These are phyloP conservation scores for Pichia sp. DNA, from an alignment of 1,139 yeast species.

Conservation along the genomic window DNA sequence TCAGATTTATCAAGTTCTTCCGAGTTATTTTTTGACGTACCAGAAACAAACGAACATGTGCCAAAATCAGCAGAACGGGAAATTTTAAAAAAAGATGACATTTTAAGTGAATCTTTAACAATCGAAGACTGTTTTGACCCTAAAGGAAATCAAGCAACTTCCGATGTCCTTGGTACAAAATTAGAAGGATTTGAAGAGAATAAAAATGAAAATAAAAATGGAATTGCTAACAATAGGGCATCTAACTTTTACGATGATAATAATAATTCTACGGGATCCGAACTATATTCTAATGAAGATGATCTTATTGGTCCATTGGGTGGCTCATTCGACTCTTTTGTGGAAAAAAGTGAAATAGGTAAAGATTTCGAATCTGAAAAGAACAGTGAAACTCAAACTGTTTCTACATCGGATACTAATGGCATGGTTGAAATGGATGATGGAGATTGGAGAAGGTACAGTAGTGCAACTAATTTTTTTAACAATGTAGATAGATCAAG, in stretches of 20 bases:
- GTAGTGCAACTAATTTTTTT: slow-evolving; percentile 11
- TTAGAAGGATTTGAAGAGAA: too few species aligned
- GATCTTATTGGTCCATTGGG: neutral
- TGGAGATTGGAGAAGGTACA: slow-evolving; percentile 10
- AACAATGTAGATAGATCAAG: neutral
- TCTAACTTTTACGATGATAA: too few species aligned
- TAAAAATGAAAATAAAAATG: neutral
- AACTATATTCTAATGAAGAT: too few species aligned
- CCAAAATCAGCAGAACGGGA: neutral
- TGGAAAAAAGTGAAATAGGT: too few species aligned
- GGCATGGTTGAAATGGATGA: slow-evolving; percentile 1
- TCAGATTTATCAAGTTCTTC: slow-evolving; percentile 14
- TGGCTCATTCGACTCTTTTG: neutral
- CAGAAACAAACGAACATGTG: neutral
- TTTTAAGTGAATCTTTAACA: too few species aligned
- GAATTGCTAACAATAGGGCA: too few species aligned
- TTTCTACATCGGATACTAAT: slow-evolving; percentile 1
- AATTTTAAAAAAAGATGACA: too few species aligned
- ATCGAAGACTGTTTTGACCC: too few species aligned
- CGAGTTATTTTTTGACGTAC: slow-evolving; percentile 19
- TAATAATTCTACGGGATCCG: too few species aligned
- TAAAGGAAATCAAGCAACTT: too few species aligned
- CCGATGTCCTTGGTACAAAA: too few species aligned
- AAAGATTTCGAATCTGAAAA: too few species aligned
- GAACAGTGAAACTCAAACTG: neutral